These are phyloP conservation scores for Globisporangium rhizosaccharum DNA, from an alignment of 352 stramenopile genomes.

Conservation along the genomic window DNA sequence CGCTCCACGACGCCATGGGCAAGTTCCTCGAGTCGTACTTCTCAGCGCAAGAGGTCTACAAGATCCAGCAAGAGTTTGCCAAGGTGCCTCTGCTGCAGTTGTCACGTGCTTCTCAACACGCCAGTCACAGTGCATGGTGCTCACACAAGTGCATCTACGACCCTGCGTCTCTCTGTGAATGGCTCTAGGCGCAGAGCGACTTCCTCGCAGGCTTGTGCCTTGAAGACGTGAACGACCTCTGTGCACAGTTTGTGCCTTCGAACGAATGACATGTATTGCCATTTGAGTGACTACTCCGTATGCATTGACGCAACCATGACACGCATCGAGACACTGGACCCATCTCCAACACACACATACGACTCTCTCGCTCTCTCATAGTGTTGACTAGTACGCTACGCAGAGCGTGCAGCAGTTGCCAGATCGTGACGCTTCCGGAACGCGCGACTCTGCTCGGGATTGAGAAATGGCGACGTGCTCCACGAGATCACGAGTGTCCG, in stretches of 20 bases:
- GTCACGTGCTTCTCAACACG: neutral
- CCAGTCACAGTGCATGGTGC: neutral
- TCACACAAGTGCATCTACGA: neutral
- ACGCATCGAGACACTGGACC: neutral
- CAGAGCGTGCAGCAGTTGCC: constrained; percentile 1
- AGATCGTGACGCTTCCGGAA: constrained; percentile 39
- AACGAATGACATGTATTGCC: constrained; percentile 1
- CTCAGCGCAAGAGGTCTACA: constrained; percentile 42
- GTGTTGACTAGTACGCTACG: too few relatives aligned
- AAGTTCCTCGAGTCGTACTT: constrained; percentile 71
- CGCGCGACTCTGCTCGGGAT: constrained; percentile 33
- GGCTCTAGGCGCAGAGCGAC: constrained; percentile 26
- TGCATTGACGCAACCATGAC: neutral
- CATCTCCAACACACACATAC: neutral
- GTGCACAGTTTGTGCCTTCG: constrained; percentile 46
- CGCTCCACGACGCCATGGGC: constrained; percentile 36
- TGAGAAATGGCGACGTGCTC: constrained; percentile 75
- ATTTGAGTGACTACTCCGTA: constrained; percentile 2
- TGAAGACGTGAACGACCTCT: constrained; percentile 69
- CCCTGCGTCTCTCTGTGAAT: too few relatives aligned
- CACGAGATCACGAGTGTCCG: constrained; percentile 78
- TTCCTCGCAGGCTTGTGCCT: constrained; percentile 57
- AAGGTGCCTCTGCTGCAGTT: constrained; percentile 30
- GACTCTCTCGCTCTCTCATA: neutral
- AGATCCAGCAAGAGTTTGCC: constrained; percentile 53